Percentiles rank a stretch among this genome's conserved stretches.
These are phyloP conservation scores for Ascocoryne sarcoides DNA, from an alignment of 2,329 filamentous ascomycete genomes.

Conservation along the genomic window DNA sequence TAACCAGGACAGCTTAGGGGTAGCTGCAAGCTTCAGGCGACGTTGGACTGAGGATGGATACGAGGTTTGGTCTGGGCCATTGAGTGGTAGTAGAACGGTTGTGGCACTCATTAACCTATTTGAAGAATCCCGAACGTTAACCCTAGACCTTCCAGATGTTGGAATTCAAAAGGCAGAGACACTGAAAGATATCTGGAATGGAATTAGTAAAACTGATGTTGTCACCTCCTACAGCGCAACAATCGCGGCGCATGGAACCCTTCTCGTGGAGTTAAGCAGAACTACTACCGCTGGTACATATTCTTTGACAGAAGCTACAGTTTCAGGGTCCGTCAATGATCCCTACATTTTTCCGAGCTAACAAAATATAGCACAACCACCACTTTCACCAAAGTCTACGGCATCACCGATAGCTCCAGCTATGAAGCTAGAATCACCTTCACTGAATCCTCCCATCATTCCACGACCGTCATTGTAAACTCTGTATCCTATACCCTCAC, in stretches of 20 bases:
- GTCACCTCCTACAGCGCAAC: slow-evolving; percentile 16
- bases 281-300: slow-evolving; percentile 13
- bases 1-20: slow-evolving; percentile 22
- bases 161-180: slow-evolving; percentile 16
- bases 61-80: slow-evolving; percentile 22
- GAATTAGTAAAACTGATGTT: slow-evolving; percentile 6
- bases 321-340: slow-evolving; percentile 10
- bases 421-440: slow-evolving; percentile 16
- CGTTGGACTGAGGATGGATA: slow-evolving; percentile 22
- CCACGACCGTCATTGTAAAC: slow-evolving; percentile 12
- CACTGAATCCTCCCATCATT: background rate
- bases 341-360: background rate
- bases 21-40: slow-evolving; percentile 19
- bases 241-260: slow-evolving; percentile 19
- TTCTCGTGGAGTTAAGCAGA: slow-evolving; percentile 16
- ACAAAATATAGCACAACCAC: slow-evolving; percentile 9
- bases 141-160: slow-evolving; percentile 20
- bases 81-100: slow-evolving; percentile 17
- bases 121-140: slow-evolving; percentile 13
- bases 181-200: slow-evolving; percentile 21
- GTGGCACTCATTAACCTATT: slow-evolving; percentile 20
- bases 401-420: slow-evolving; percentile 13
- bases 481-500: slow-evolving; percentile 8
- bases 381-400: slow-evolving; percentile 17
- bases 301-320: slow-evolving; percentile 6